A percentile compares a stretch with the other conserved stretches of the same genome.
phyloP scores from a whole-genome alignment of 2,329 filamentous ascomycete genomes.

The Fusarium subglutinans region DNA sequence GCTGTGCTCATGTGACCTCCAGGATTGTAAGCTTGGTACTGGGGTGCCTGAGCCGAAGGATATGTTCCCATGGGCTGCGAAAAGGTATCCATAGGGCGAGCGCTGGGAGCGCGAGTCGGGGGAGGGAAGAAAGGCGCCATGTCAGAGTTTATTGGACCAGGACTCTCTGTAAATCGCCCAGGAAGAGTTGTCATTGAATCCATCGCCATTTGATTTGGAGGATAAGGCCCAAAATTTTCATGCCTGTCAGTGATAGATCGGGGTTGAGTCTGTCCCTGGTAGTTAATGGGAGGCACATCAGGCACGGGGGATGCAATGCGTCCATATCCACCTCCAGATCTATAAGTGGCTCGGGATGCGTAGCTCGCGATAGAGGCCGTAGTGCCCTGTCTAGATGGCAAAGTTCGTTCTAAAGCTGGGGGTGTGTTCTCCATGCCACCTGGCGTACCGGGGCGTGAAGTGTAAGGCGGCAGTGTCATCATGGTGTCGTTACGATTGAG shows the following conservation, averaged over 20 bases:
- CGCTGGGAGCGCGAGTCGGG: constrained; percentile 46
- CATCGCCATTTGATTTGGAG: constrained; percentile 23
- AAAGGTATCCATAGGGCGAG: constrained; percentile 46
- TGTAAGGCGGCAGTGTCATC: constrained; percentile 69
- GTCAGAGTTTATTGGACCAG: constrained; percentile 41
- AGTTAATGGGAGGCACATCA: constrained; percentile 44
- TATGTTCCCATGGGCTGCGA: constrained; percentile 30
- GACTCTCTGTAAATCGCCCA: constrained; percentile 45
- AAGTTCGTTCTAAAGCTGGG: constrained; percentile 61
- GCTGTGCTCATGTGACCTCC: constrained; percentile 48
- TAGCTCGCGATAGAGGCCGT: constrained; percentile 68
- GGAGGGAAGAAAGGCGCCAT: constrained; percentile 47
- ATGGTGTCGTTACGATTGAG: constrained; percentile 69
- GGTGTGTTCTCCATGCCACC: constrained; percentile 62
- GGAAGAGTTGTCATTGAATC: constrained; percentile 19
- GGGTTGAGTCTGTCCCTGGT: constrained; percentile 41
- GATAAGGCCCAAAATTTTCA: constrained; percentile 43
- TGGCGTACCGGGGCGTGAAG: constrained; percentile 66
- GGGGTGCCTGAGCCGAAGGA: not conserved
- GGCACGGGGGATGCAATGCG: constrained; percentile 51
- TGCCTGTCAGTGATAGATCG: constrained; percentile 52
- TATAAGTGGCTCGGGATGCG: constrained; percentile 70
- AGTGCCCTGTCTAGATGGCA: constrained; percentile 61
- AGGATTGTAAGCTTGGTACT: constrained; percentile 45
- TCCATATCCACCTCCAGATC: constrained; percentile 61